Base-by-base conservation (phyloP, 1,139 yeast species). In the Insectozyma bohioensis region DNA sequence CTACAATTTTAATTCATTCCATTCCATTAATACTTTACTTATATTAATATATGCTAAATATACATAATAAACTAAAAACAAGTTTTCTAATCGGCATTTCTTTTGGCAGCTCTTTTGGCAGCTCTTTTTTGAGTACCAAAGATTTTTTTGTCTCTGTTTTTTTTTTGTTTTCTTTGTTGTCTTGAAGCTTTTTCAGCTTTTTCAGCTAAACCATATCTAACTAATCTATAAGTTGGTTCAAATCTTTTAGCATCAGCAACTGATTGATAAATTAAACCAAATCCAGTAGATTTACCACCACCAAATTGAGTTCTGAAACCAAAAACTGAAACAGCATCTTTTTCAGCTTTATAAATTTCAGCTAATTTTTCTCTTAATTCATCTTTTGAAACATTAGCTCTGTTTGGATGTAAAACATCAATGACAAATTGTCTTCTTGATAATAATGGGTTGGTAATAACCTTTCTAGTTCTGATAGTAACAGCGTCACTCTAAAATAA, bases 151-250 rank as follows among this genome's bases (percentile, higher is more conserved):
- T 86, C 96, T 83, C 97, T 90, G 95, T 92, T 92, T 92, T 92
- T 92, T 90, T 86, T 87, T 85, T 92, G 98, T 78, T 94, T 94
- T 82, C 98, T 88, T 80, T 94, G 98, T 80, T 90, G 97, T 88
- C 97, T 88, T 61, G 97, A 87, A 61, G 96, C 79, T 81, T 87
- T 88, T 73, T 92, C 97, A 62, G 83, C 88, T 82, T 86, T 87
- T 57, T 76, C 77, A 67, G 95, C 97, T 69, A 90, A 81, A 63
- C 97, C 98, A 80, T 86, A 85, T 85, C 99, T 92, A 62, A 92
- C 95, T 67, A 88, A 87, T 80, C 99, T 90, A 95, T 92, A 92
- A 57, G 88, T 68, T 78, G 99, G 98, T 80, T 92, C 99, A 72
- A 92, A 92, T 76, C 81, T 90, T 85, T 90, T 86, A 68, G 95